Evolutionary conservation across 352 stramenopile genomes (phyloP).

Genomic region (Pythium vanterpoolii): DNA sequence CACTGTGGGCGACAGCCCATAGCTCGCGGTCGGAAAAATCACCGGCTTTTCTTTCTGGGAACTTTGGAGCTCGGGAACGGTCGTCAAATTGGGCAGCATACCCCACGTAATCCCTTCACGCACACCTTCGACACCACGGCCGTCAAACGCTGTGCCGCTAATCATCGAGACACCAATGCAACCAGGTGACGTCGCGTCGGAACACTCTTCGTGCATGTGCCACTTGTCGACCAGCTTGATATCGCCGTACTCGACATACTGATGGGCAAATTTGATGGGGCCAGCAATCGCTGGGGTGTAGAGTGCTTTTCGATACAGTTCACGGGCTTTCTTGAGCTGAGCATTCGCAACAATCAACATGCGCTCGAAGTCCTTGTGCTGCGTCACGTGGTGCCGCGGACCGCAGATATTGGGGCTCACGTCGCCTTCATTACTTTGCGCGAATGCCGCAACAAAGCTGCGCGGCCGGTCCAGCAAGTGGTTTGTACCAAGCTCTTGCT

Average conservation of each 20-base stretch:
- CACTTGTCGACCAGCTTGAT: conserved; percentile 62
- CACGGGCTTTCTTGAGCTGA: conserved; percentile 58
- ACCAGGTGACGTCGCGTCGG: conserved; percentile 61
- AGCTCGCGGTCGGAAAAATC: conserved; percentile 73
- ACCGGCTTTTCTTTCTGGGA: conserved; percentile 79
- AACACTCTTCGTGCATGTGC: conserved; percentile 66
- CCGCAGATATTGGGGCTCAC: conserved; percentile 91
- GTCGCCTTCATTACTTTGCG: conserved; percentile 92
- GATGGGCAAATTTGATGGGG: conserved; percentile 47
- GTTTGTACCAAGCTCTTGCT: conserved; percentile 75
- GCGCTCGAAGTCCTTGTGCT: conserved; percentile 77
- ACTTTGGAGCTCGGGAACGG: conserved; percentile 65
- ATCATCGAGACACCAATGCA: conserved; percentile 87
- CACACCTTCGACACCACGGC: conserved; percentile 53
- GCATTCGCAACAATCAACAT: conserved; percentile 79
- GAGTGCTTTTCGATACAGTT: conserved; percentile 53
- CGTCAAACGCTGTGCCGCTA: conserved; percentile 73
- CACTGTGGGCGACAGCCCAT: conserved; percentile 65
- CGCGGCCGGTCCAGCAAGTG: conserved; percentile 78
- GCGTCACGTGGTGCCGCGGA: conserved; percentile 51
- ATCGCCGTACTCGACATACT: conserved; percentile 75
- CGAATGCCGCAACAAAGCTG: conserved; percentile 91
- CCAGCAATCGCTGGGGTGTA: conserved; percentile 35
- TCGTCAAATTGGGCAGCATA: conserved; percentile 65
- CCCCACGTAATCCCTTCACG: conserved; percentile 70